These are phyloP conservation scores for Backusella australiensis DNA, from an alignment of 192 early-diverging fungal species.

Conservation along the genomic window DNA sequence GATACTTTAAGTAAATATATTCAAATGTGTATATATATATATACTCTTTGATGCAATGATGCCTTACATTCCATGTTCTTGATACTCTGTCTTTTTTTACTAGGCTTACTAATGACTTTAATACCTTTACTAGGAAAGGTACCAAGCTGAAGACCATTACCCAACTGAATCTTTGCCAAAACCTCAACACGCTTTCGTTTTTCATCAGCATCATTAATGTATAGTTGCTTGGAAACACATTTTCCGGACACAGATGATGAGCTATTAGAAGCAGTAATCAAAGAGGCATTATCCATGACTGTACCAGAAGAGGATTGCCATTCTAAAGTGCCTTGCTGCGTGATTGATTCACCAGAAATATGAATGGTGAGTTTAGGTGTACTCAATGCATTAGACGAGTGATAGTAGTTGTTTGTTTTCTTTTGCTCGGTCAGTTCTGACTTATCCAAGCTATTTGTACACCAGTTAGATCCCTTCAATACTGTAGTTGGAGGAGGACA, in stretches of 20 bases:
- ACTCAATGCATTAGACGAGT: conserved; percentile 11
- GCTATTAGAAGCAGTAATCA: conserved; percentile 27
- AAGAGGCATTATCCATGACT: background rate
- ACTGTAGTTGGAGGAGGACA: conserved; percentile 81
- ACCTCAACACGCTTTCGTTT: conserved; percentile 77
- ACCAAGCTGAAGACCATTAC: conserved; percentile 58
- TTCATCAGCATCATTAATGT: conserved; percentile 81
- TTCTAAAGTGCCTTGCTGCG: conserved; percentile 48
- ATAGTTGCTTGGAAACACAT: conserved; percentile 77
- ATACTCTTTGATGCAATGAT: background rate
- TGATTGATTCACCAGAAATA: conserved; percentile 26
- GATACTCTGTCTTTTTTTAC: conserved; percentile 82
- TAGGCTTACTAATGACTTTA: conserved; percentile 90
- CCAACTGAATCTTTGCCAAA: conserved; percentile 64
- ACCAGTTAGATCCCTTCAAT: conserved; percentile 68
- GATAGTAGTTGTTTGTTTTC: conserved; percentile 21
- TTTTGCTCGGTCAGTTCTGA: background rate
- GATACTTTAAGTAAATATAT: background rate
- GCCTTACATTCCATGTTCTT: conserved; percentile 73
- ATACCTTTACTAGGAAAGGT: conserved; percentile 75
- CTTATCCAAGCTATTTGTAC: conserved; percentile 26
- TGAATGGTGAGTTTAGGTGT: conserved; percentile 27
- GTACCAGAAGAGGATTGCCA: conserved; percentile 43
- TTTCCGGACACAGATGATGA: conserved; percentile 51
- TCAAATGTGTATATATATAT: background rate